Evolutionary conservation across 148 eudicot genomes (phyloP).

Genomic region (Dysphania ambrosioides): DNA sequence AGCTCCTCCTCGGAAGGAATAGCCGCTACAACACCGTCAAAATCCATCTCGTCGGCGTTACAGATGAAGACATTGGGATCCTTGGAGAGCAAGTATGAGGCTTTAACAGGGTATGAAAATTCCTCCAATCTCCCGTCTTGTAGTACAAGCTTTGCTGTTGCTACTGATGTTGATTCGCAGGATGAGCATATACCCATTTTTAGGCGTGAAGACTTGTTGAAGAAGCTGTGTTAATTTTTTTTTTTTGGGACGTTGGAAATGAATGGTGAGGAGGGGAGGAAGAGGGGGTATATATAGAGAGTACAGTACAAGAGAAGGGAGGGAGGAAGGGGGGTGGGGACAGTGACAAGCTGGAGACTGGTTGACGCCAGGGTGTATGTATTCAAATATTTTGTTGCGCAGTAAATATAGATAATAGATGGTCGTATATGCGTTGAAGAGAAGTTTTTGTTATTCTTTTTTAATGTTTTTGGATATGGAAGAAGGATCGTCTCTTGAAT

Average conservation of each 20-base stretch:
- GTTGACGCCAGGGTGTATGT: slow-evolving; percentile 33
- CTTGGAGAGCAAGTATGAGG: slow-evolving; percentile 23
- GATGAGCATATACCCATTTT: slow-evolving; percentile 35
- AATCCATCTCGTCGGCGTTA: slow-evolving; percentile 87
- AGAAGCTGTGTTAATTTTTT: too few relatives aligned
- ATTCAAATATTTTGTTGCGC: background rate
- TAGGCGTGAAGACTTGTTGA: too few relatives aligned
- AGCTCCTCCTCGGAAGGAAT: slow-evolving; percentile 57
- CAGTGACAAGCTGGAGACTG: slow-evolving; percentile 26
- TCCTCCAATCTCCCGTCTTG: slow-evolving; percentile 26
- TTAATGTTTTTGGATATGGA: too few relatives aligned
- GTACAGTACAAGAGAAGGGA: too few relatives aligned
- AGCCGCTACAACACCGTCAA: slow-evolving; percentile 54
- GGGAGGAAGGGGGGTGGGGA: background rate
- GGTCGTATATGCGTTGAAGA: background rate
- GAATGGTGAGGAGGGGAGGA: too few relatives aligned
- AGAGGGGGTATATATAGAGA: too few relatives aligned
- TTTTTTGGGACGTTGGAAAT: background rate
- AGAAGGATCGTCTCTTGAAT: background rate
- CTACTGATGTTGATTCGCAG: slow-evolving; percentile 21
- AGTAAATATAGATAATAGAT: too few relatives aligned
- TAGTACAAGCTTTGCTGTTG: slow-evolving; percentile 26
- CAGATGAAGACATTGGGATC: slow-evolving; percentile 35
- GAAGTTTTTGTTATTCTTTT: background rate
- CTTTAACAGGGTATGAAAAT: slow-evolving; percentile 31